Evolutionary conservation across 2,329 filamentous ascomycete genomes (phyloP), one percentile per base, ranked within the genome.

Genomic region (Calonectria multiphialidica): DNA sequence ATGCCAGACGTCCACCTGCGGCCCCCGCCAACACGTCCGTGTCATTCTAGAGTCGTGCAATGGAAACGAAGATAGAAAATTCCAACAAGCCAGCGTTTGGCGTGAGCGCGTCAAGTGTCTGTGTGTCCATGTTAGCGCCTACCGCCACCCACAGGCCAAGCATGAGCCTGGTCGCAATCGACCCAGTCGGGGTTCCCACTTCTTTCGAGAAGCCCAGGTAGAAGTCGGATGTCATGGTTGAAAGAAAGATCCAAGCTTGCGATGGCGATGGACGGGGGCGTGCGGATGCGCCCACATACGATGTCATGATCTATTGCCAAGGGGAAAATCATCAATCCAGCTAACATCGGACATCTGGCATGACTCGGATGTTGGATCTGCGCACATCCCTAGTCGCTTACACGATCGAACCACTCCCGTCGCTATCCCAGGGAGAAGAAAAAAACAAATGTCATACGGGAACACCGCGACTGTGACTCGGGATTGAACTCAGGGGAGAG

Each of bases 171-270:
- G 65, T 42, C 45, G 63, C 25, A 68, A 59, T 63, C 33, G 63
- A 40, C 40, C 37, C 68, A 42, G 53, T 23, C 18, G 61, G 21
- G 57, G 63, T 72, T 75, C 53, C 74, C 74, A 72, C 75, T 77
- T 78, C 63, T 65, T 78, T 78, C 75, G 68, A 76, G 75, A 79
- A 79, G 74, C 70, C 37, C 40, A 45, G 66, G 62, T 74, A 10
- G 73, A 78, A 77, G 63, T 45, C 57, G 57, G 40, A 66, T 66
- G 44, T 67, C 37, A 57, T 68, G 21, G 55, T 35, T 65, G 65
- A 66, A 40, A 33, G 30, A 16, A 40, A 45, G 42, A 53, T 50
- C 45, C 53, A 40, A 70, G 70, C 68, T 44, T 44, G 21, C 25
- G 57, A 44, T 3, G 23, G 57, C 16, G 35, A 42, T 42, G 42